Evolutionary conservation across 306 rosid species (phyloP), one percentile per base, ranked within the genome.

Genomic region (Trifolium dubium): DNA sequence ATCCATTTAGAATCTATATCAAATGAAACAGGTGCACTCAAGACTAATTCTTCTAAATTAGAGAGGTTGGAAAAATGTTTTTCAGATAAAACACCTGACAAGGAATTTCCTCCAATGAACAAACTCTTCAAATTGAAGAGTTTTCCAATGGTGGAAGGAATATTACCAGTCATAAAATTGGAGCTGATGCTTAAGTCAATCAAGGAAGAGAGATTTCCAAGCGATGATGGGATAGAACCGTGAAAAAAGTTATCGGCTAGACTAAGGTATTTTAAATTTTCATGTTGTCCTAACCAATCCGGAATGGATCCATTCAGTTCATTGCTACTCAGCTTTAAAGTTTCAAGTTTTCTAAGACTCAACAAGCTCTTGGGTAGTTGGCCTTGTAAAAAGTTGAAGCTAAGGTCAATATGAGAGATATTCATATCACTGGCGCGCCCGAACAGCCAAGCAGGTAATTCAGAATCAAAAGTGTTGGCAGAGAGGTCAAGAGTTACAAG

Each of bases 171-270:
- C 56, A 73, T 32, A 13, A 17, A 53, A 59, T 43, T 40, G 13
- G 54, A 35, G 15, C 71, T 39, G 41, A 79, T 0, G 4, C 10
- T 7, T 6, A 79, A 79, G 1, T n/a, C 11, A 28, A 39, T 29
- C 30, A 79, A 37, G 40, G 83, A 73, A 34, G 79, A 79, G 7
- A 79, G 55, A 29, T 83, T 83, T 56, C 85, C 83, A 2, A 86
- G 37, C 0, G 80, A 49, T 14, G 79, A 31, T 5, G 87, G 87
- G 40, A 85, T 70, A 3, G 71, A 7, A 66, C 83, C 85, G 10
- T 30, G 47, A 71, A 85, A 77, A 6, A 40, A 44, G 49, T 83
- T 85, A 4, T 7, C 1, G 58, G 66, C 13, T 8, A 85, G 29
- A 23, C 4, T 23, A 56, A 82, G 75, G 12, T 17, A 11, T 31